Evolutionary conservation across 2,329 filamentous ascomycete genomes (phyloP).

Genomic region (Cryoendolithus antarcticus): DNA sequence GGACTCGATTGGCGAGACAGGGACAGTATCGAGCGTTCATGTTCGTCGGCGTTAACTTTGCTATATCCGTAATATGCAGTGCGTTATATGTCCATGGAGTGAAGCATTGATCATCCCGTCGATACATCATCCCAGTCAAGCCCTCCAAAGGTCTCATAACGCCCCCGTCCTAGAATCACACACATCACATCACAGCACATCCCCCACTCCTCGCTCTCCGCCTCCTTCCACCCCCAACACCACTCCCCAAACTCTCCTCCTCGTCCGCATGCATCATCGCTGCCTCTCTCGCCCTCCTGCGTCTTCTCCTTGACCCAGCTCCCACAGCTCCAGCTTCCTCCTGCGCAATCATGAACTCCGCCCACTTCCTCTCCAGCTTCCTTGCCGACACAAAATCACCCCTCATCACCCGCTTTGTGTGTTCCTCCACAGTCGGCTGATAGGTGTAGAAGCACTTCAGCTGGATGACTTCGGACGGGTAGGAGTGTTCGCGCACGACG

Average conservation of each 20-base stretch:
- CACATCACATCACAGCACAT: slow-evolving; percentile 35
- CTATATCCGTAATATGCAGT: too few relatives aligned
- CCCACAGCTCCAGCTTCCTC: slow-evolving; percentile 68
- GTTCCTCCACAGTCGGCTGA: slow-evolving; percentile 89
- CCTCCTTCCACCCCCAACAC: slow-evolving; percentile 28
- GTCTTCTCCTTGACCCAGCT: slow-evolving; percentile 53
- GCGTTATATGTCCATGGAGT: too few relatives aligned
- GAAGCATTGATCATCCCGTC: too few relatives aligned
- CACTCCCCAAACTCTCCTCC: slow-evolving; percentile 44
- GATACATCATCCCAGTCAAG: too few relatives aligned
- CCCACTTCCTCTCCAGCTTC: slow-evolving; percentile 82
- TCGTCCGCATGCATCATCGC: slow-evolving; percentile 70
- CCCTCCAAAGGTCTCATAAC: too few relatives aligned
- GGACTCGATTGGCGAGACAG: too few relatives aligned
- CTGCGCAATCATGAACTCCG: slow-evolving; percentile 81
- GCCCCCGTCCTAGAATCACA: too few relatives aligned
- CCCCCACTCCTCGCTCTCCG: slow-evolving; percentile 37
- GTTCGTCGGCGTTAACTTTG: too few relatives aligned
- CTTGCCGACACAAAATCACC: slow-evolving; percentile 64
- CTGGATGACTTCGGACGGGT: slow-evolving; percentile 65
- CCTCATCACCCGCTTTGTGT: slow-evolving; percentile 70
- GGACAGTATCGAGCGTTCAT: too few relatives aligned
- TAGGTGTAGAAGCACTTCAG: slow-evolving; percentile 92
- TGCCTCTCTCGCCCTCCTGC: slow-evolving; percentile 68
- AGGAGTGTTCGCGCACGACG: slow-evolving; percentile 33